Conservation (phyloP, 2,329 filamentous ascomycete species). For the Fusarium ramigenum region DNA sequence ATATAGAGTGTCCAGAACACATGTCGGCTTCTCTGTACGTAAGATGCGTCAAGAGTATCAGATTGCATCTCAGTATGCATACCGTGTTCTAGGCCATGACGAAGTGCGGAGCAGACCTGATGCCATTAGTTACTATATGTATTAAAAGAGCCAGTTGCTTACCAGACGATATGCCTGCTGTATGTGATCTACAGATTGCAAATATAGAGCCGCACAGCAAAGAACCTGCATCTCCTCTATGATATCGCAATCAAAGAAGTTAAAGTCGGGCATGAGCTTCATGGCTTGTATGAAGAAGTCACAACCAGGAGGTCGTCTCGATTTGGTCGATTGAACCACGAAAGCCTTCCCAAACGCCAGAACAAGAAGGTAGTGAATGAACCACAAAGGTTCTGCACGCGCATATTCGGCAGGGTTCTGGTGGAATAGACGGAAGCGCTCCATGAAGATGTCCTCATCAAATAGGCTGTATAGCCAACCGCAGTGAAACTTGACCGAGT, state of each 20-base stretch:
- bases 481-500: conserved; percentile 36
- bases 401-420: background rate
- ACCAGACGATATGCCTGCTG: conserved; percentile 24
- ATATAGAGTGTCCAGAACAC: conserved; percentile 35
- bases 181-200: conserved; percentile 20
- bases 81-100: conserved; percentile 14
- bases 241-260: conserved; percentile 20
- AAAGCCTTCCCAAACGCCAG: conserved; percentile 35
- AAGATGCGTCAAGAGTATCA: conserved; percentile 4
- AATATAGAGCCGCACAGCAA: conserved; percentile 28
- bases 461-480: conserved; percentile 27
- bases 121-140: background rate
- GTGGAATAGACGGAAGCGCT: conserved; percentile 27
- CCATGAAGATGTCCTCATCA: conserved; percentile 31
- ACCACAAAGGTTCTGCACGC: conserved; percentile 20
- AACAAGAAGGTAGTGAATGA: conserved; percentile 33
- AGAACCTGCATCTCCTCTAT: conserved; percentile 33
- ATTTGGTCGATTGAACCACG: conserved; percentile 31
- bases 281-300: conserved; percentile 35
- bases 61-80: conserved; percentile 37
- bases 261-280: conserved; percentile 35
- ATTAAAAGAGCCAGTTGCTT: accelerated
- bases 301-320: conserved; percentile 17
- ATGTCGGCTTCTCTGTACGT: conserved; percentile 22
- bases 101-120: conserved; percentile 28